Evolutionary conservation across 768 basidiomycete genomes (phyloP).

Genomic region (Amanita muscaria): DNA sequence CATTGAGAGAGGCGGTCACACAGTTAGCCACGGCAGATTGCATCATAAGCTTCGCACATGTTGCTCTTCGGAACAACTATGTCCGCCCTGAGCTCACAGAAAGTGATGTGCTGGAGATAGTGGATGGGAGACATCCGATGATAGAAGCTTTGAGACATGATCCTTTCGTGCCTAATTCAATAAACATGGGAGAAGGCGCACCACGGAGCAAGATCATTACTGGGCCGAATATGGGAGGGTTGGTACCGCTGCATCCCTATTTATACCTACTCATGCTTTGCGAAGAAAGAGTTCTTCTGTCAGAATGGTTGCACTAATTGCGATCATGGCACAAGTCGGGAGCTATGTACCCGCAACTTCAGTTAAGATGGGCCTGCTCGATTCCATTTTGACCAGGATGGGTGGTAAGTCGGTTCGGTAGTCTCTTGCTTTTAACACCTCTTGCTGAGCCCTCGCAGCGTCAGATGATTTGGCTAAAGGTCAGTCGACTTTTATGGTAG

Average conservation of each 20-base stretch:
- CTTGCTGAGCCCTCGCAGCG: constrained; percentile 33
- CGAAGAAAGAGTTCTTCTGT: constrained; percentile 82
- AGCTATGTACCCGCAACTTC: constrained; percentile 80
- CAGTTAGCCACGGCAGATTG: constrained; percentile 84
- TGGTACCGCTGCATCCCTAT: constrained; percentile 10
- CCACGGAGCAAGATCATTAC: constrained; percentile 65
- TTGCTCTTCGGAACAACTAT: constrained; percentile 70
- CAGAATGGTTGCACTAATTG: constrained; percentile 68
- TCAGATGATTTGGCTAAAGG: constrained; percentile 83
- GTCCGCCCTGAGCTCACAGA: constrained; percentile 69
- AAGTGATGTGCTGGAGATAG: constrained; percentile 60
- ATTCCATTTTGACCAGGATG: constrained; percentile 84
- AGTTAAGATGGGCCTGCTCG: constrained; percentile 70
- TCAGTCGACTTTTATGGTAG: constrained; percentile 95
- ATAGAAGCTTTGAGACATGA: constrained; percentile 69
- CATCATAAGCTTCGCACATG: constrained; percentile 72
- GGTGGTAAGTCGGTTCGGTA: constrained; percentile 49
- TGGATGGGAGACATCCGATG: constrained; percentile 90
- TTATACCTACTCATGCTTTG: background rate
- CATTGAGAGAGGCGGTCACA: constrained; percentile 68
- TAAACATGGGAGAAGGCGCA: constrained; percentile 49
- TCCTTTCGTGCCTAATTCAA: constrained; percentile 81
- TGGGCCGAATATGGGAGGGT: constrained; percentile 82
- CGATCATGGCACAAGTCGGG: constrained; percentile 86
- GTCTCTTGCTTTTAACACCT: background rate